Evolutionary conservation across 768 basidiomycete genomes (phyloP), one percentile per base, ranked within the genome.

Genomic region (Tricholoma terreum): DNA sequence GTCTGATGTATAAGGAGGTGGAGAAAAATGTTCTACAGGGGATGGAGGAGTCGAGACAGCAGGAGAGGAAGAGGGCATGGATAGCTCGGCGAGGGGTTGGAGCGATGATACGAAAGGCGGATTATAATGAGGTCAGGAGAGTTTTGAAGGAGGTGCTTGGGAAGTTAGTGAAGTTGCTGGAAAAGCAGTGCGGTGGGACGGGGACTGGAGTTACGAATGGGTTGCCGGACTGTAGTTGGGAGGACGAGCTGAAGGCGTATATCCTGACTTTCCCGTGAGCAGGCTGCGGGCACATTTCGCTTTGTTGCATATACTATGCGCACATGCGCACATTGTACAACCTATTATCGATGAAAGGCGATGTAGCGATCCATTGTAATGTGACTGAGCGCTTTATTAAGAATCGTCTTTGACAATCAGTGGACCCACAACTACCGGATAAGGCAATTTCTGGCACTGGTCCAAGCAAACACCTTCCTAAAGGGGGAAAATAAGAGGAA

Each of bases 251-350:
- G 82, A 86, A 84, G 70, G 64, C 65, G 45, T 86, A 77, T 64
- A 89, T 90, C 57, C 68, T 88, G 58, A 71, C 71, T 21, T 90
- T 80, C 67, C 88, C 89, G 31, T 90, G 55, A 63, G 19, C 33
- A 22, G 15, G 36, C 14, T 33, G 5, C 36, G 15, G 6, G 27
- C 9, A 48, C 46, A 48, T 48, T n/a, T 46, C 24, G 11, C 45
- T 24, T 48, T 48, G 45, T 46, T 6, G 24, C n/a, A 46, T 15
- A 30, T 24, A 3, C 21, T 42, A 21, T 19, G n/a, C n/a, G n/a
- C n/a, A n/a, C 43, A 45, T 10, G 19, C 42, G 43, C 22, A 11
- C 9, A 22, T 21, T 45, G 21, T 24, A 45, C 40, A n/a, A n/a
- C n/a, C n/a, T n/a, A n/a, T n/a, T n/a, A n/a, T n/a, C n/a, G n/a